phyloP scores from a whole-genome alignment of 768 basidiomycete species.

The Rhodotorula sphaerocarpa region DNA sequence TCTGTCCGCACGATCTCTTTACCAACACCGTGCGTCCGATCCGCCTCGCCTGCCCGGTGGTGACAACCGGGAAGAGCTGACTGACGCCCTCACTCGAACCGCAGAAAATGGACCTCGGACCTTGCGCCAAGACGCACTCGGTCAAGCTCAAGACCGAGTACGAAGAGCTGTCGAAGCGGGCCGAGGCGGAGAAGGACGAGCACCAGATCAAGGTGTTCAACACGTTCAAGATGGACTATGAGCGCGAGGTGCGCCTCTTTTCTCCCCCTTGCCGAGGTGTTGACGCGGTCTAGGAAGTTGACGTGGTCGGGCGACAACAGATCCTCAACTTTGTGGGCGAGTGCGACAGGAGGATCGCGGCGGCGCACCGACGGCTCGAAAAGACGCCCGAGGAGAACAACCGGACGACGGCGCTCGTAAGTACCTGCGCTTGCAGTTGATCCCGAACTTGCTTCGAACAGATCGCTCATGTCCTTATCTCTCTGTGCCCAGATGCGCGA shows the following conservation, averaged over 20 bases:
- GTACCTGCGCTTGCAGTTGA: no score
- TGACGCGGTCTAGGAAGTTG: no score
- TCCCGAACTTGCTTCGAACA: no score
- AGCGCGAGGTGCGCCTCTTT: slow-evolving; percentile 26
- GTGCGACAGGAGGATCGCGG: slow-evolving; percentile 89
- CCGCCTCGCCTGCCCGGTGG: no score
- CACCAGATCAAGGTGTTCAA: slow-evolving; percentile 44
- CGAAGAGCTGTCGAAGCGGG: slow-evolving; percentile 51
- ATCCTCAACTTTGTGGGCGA: slow-evolving; percentile 96
- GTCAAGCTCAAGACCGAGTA: slow-evolving; percentile 88
- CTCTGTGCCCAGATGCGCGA: slow-evolving; percentile 70
- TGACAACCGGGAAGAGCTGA: neutral
- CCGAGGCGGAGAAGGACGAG: slow-evolving; percentile 58
- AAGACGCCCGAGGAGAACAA: slow-evolving; percentile 99
- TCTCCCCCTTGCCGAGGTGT: no score
- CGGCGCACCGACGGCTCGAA: slow-evolving; percentile 87
- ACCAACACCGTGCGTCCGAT: slow-evolving; percentile 78
- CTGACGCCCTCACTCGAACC: no score
- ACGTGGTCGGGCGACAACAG: slow-evolving; percentile 43
- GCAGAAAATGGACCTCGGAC: slow-evolving; percentile 99
- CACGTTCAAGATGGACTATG: slow-evolving; percentile 30
- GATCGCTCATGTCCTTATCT: neutral
- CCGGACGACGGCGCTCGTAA: slow-evolving; percentile 87
- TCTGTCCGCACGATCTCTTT: slow-evolving; percentile 95
- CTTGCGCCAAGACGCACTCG: slow-evolving; percentile 92